Evolutionary conservation across 345 rosid genomes (phyloP).

Genomic region (Salix caprea): DNA sequence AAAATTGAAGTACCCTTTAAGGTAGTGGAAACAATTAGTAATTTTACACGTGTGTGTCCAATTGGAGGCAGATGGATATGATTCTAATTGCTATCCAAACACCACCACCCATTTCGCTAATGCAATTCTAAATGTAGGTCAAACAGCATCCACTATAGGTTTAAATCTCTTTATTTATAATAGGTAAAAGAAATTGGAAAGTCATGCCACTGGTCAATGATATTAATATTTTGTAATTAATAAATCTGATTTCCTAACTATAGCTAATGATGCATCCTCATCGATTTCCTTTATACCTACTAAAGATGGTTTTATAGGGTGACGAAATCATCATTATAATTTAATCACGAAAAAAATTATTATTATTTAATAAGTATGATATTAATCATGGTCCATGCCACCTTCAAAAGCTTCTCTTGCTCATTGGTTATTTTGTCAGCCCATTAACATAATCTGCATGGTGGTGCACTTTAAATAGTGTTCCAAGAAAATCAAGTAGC

Average conservation of each 20-base stretch:
- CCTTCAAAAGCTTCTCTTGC: neutral
- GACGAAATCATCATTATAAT: neutral
- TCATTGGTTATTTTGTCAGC: neutral
- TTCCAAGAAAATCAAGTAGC: too few species aligned
- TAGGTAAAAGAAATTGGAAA: too few species aligned
- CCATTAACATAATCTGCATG: neutral
- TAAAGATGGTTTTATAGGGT: neutral
- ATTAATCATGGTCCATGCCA: neutral
- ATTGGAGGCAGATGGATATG: conserved; percentile 4
- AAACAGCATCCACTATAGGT: conserved; percentile 9
- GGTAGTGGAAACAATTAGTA: neutral
- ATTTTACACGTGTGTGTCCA: neutral
- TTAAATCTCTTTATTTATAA: too few species aligned
- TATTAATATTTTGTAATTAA: too few species aligned
- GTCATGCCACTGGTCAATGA: neutral
- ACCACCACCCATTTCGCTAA: conserved; percentile 4
- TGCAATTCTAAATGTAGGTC: conserved; percentile 13
- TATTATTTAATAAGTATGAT: too few species aligned
- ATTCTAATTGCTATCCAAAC: conserved; percentile 12
- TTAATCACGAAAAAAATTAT: too few species aligned
- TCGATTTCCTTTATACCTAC: neutral
- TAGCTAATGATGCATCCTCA: neutral
- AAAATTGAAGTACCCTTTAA: neutral
- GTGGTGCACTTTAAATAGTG: neutral
- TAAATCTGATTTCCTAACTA: neutral